Evolutionary conservation across 192 early-diverging fungal species (phyloP), one percentile per base, ranked within the genome.

Genomic region (Gonapodya prolifera): DNA sequence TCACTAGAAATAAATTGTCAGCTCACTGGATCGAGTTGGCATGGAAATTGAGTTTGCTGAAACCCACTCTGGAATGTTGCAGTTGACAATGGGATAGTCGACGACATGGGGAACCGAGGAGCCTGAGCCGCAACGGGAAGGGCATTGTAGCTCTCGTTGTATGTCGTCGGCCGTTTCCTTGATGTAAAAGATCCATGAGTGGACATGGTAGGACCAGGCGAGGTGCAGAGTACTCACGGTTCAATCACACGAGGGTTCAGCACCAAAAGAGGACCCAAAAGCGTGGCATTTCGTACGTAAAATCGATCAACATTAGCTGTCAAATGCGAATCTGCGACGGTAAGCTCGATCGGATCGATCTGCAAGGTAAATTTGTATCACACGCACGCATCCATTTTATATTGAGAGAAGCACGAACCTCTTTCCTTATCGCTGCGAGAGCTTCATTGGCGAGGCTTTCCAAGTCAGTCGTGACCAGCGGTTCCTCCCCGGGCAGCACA

Each of bases 291-390:
- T 32, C 86, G 83, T n/a, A 78, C 77, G 74, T 89, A 91, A 70
- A 84, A 87, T 0, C 87, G 82, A 23, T 91, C 87, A 30, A 90
- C 85, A 79, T 89, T 86, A 18, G 70, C 78, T 18, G 83, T 79
- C 23, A 90, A 71, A 30, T 83, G 82, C 1, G 83, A 78, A 34
- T 87, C 85, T 75, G 87, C 86, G 1, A 84, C 80, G 16, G 81
- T 84, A 78, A 91, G 80, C 76, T 92, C 86, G 35, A 91, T 90
- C 23, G 89, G 88, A 78, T 92, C 91, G 80, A 92, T 89, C 91
- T 92, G 23, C 45, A 61, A 61, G 23, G 45, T 23, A 61, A 16
- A 61, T 8, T 16, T 16, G 45, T 61, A 61, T 61, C 8, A 8
- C 8, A 61, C 23, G 45, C 45, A 61, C 45, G 23, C 23, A 23